Conservation (phyloP, 1,284 basidiomycete genomes). For the Wallemia ichthyophaga region DNA sequence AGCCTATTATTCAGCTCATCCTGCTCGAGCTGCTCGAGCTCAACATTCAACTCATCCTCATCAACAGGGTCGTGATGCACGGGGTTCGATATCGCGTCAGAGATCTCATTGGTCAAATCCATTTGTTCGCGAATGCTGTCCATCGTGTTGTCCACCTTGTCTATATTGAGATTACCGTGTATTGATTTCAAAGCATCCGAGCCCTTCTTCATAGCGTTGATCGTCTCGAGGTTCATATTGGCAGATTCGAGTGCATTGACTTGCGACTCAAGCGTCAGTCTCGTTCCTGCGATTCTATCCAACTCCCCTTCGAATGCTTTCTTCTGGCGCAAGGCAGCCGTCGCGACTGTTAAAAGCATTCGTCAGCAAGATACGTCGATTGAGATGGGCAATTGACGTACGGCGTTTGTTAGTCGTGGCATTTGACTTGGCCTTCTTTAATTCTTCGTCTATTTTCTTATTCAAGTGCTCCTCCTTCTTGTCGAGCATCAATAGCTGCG, state of each 20-base stretch:
- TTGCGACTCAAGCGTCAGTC: constrained; percentile 83
- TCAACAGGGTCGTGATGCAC: constrained; percentile 16
- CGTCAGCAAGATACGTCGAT: no score
- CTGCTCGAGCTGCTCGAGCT: constrained; percentile 73
- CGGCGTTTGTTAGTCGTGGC: constrained; percentile 79
- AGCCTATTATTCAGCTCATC: constrained; percentile 66
- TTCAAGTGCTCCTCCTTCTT: constrained; percentile 95
- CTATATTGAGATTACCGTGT: constrained; percentile 67
- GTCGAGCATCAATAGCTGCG: constrained; percentile 81
- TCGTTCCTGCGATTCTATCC: constrained; percentile 54
- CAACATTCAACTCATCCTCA: constrained; percentile 51
- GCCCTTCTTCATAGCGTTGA: constrained; percentile 92
- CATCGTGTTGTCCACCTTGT: constrained; percentile 82
- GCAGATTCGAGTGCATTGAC: constrained; percentile 90
- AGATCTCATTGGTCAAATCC: constrained; percentile 80
- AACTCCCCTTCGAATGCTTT: constrained; percentile 69
- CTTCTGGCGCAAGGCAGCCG: constrained; percentile 77
- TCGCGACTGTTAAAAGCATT: constrained; percentile 31
- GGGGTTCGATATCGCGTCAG: constrained; percentile 68
- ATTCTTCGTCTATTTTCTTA: constrained; percentile 89
- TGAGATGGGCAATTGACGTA: no score
- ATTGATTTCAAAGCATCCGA: constrained; percentile 71
- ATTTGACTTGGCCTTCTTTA: constrained; percentile 69
- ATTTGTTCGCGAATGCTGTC: constrained; percentile 68
- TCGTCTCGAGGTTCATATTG: constrained; percentile 93